phyloP scores from a whole-genome alignment of 2,329 filamentous ascomycete genomes.

The Verticillium alfalfae region DNA sequence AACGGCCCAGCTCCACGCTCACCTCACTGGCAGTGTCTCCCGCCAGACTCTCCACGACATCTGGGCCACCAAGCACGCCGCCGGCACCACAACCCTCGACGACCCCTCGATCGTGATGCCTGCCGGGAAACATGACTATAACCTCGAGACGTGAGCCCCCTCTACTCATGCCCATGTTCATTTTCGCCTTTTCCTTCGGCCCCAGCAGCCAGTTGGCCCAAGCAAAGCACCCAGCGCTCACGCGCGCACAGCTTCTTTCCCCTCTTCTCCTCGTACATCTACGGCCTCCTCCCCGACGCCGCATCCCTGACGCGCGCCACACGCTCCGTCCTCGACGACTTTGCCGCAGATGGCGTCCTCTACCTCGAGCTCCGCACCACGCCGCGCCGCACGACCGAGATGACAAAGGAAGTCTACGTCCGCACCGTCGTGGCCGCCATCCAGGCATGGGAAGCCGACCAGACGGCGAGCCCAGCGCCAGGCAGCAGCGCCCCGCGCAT shows the following conservation, averaged over 20 bases:
- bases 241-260: slow-evolving; percentile 59
- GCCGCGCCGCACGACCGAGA: slow-evolving; percentile 46
- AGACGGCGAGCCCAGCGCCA: slow-evolving; percentile 2
- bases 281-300: slow-evolving; percentile 63
- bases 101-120: slow-evolving; percentile 69
- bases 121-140: slow-evolving; percentile 63
- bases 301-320: slow-evolving; percentile 58
- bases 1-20: slow-evolving; percentile 62
- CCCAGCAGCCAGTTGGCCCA: too few relatives aligned
- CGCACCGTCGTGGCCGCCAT: slow-evolving; percentile 62
- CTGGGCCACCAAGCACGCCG: slow-evolving; percentile 56
- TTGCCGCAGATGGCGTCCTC: slow-evolving; percentile 64
- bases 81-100: slow-evolving; percentile 48
- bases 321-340: slow-evolving; percentile 58
- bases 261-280: slow-evolving; percentile 75
- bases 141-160: slow-evolving; percentile 54
- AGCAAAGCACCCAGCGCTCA: neutral
- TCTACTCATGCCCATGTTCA: neutral
- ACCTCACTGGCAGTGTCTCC: slow-evolving; percentile 74
- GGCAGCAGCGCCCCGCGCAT: slow-evolving; percentile 29
- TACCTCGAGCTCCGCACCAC: slow-evolving; percentile 81
- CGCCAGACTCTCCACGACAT: slow-evolving; percentile 68
- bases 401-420: slow-evolving; percentile 62
- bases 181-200: too few relatives aligned
- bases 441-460: slow-evolving; percentile 35